phyloP scores from a whole-genome alignment of 148 eudicot genomes.

The Amaranthus hypochondriacus region DNA sequence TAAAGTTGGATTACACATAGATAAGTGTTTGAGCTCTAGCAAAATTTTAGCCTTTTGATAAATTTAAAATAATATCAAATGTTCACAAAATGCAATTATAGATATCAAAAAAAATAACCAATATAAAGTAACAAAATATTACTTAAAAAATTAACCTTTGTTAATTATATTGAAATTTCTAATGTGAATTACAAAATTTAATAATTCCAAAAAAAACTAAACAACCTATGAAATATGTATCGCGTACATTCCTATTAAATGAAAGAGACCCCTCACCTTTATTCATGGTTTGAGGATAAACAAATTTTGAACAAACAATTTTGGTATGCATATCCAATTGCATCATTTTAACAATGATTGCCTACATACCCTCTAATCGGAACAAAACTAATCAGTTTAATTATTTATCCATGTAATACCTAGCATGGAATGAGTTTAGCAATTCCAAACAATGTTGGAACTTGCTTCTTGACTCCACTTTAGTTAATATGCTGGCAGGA shows the following conservation, averaged over 20 bases:
- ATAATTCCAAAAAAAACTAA: too few species aligned
- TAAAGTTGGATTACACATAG: too few species aligned
- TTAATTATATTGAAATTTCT: too few species aligned
- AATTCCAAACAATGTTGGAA: not conserved
- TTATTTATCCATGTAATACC: not conserved
- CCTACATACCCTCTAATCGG: not conserved
- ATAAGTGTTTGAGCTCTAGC: not conserved
- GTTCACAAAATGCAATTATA: too few species aligned
- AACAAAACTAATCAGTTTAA: not conserved
- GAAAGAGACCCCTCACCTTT: not conserved
- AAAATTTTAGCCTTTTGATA: too few species aligned
- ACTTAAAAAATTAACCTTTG: too few species aligned
- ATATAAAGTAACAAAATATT: too few species aligned
- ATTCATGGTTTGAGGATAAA: not conserved
- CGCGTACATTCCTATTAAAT: too few species aligned
- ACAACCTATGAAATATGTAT: too few species aligned
- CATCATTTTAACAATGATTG: not conserved
- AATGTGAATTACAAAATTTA: too few species aligned
- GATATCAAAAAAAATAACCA: too few species aligned
- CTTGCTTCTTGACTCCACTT: not conserved
- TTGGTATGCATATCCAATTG: not conserved
- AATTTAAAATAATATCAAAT: too few species aligned
- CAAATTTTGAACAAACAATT: constrained; percentile 1
- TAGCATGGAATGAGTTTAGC: not conserved
- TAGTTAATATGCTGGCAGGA: not conserved